A percentile compares a stretch with the other conserved stretches of the same genome.
Conservation (phyloP, 2,329 filamentous ascomycete genomes). For the Neofusicoccum laricinum region DNA sequence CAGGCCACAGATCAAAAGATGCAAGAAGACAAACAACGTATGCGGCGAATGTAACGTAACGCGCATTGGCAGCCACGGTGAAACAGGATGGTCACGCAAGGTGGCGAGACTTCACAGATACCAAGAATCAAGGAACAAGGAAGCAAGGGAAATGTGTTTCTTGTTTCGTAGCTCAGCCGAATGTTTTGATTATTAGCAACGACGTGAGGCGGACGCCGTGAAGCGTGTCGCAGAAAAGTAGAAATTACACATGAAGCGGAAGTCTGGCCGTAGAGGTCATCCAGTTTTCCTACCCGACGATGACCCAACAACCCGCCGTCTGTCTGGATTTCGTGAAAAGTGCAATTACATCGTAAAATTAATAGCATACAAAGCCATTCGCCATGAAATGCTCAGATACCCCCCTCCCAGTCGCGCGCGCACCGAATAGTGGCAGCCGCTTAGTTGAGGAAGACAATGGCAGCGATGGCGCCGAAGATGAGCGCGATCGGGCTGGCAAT, state of each 20-base stretch:
- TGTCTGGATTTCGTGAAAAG: neutral
- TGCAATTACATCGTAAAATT: constrained; percentile 8
- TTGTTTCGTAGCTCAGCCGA: neutral
- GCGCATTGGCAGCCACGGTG: neutral
- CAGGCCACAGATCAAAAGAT: no score
- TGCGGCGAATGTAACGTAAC: neutral
- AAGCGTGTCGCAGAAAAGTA: neutral
- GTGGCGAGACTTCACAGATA: neutral
- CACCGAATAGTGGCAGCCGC: no score
- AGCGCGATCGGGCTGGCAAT: constrained; percentile 38
- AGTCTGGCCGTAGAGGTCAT: neutral
- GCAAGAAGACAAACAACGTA: neutral
- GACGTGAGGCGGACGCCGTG: neutral
- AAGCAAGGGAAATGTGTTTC: neutral
- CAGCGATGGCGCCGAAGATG: constrained; percentile 40
- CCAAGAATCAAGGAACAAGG: neutral
- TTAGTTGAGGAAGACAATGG: constrained; percentile 41
- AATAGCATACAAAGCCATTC: constrained; percentile 6
- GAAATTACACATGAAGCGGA: constrained; percentile 7
- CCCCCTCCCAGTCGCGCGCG: neutral
- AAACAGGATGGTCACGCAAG: neutral
- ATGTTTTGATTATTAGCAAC: neutral
- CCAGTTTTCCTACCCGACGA: neutral
- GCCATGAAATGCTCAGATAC: constrained; percentile 9
- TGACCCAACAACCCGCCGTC: neutral